These are phyloP conservation scores for Jamesozyma spencerorum DNA, from an alignment of 805 yeast species.

Conservation along the genomic window DNA sequence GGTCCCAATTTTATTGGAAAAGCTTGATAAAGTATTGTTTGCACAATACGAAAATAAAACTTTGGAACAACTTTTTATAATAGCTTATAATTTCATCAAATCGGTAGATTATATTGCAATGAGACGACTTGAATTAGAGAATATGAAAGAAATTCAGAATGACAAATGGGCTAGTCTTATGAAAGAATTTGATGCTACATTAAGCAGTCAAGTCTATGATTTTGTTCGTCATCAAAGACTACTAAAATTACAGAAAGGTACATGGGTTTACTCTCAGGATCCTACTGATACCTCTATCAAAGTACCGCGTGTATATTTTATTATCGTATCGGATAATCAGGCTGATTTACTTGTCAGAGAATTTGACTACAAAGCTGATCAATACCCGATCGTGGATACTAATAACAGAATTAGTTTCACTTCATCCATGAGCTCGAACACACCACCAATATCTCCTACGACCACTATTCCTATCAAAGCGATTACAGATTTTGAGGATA, in stretches of 20 bases:
- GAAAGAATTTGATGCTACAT: conserved; percentile 39
- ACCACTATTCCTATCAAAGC: conserved; percentile 42
- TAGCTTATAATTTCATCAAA: conserved; percentile 37
- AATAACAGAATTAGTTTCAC: conserved; percentile 35
- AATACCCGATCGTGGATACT: conserved; percentile 45
- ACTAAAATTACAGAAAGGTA: conserved; percentile 60
- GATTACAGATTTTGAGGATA: conserved; percentile 42
- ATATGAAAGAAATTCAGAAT: conserved; percentile 32
- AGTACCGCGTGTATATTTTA: conserved; percentile 40
- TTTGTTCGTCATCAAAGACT: conserved; percentile 72
- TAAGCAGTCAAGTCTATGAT: conserved; percentile 50
- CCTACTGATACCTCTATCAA: conserved; percentile 32
- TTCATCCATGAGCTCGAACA: neutral
- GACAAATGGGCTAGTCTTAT: conserved; percentile 40
- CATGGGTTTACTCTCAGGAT: conserved; percentile 66
- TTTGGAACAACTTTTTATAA: conserved; percentile 31
- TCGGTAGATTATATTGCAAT: conserved; percentile 39
- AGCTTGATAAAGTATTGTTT: conserved; percentile 11
- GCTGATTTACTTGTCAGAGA: conserved; percentile 52
- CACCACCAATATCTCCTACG: conserved; percentile 11
- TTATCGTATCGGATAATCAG: conserved; percentile 60
- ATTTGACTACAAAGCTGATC: conserved; percentile 38
- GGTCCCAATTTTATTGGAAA: conserved; percentile 34
- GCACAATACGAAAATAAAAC: conserved; percentile 4
- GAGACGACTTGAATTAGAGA: conserved; percentile 45